Evolutionary conservation across 1,284 basidiomycete species (phyloP).

Genomic region (Austropuccinia psidii): DNA sequence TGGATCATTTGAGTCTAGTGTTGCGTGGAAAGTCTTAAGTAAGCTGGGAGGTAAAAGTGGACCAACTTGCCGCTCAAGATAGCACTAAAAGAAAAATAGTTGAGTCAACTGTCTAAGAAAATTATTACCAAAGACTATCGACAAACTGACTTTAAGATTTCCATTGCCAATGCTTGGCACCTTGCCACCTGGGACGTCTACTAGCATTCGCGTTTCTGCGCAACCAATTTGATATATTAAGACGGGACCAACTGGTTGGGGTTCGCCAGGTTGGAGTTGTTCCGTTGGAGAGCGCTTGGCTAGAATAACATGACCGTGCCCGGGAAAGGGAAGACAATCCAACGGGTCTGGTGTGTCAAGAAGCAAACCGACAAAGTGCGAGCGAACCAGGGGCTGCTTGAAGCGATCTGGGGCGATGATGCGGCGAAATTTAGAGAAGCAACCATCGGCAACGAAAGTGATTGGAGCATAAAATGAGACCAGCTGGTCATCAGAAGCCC

Average conservation of each 20-base stretch:
- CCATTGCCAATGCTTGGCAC: slow-evolving; percentile 62
- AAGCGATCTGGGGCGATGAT: slow-evolving; percentile 44
- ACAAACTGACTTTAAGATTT: slow-evolving; percentile 48
- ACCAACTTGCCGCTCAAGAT: slow-evolving; percentile 64
- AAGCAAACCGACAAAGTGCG: slow-evolving; percentile 73
- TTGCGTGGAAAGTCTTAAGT: slow-evolving; percentile 57
- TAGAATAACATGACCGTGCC: slow-evolving; percentile 67
- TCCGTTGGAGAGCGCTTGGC: neutral
- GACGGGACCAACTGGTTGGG: slow-evolving; percentile 61
- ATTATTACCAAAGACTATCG: slow-evolving; percentile 7
- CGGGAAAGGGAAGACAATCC: slow-evolving; percentile 65
- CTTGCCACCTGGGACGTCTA: slow-evolving; percentile 73
- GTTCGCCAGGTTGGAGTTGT: slow-evolving; percentile 11
- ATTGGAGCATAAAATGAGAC: slow-evolving; percentile 58
- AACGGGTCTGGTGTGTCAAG: slow-evolving; percentile 54
- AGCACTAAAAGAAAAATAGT: slow-evolving; percentile 50
- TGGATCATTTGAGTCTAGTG: slow-evolving; percentile 54
- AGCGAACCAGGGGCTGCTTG: slow-evolving; percentile 56
- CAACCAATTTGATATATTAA: slow-evolving; percentile 76
- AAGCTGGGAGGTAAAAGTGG: slow-evolving; percentile 69
- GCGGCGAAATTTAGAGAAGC: slow-evolving; percentile 65
- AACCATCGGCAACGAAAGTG: slow-evolving; percentile 87
- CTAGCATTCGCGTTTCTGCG: slow-evolving; percentile 74
- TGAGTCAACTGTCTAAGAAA: neutral
- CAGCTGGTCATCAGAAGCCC: slow-evolving; percentile 46